These are phyloP conservation scores for Daldinia vernicosa DNA, from an alignment of 495 filamentous ascomycete genomes.

Conservation along the genomic window DNA sequence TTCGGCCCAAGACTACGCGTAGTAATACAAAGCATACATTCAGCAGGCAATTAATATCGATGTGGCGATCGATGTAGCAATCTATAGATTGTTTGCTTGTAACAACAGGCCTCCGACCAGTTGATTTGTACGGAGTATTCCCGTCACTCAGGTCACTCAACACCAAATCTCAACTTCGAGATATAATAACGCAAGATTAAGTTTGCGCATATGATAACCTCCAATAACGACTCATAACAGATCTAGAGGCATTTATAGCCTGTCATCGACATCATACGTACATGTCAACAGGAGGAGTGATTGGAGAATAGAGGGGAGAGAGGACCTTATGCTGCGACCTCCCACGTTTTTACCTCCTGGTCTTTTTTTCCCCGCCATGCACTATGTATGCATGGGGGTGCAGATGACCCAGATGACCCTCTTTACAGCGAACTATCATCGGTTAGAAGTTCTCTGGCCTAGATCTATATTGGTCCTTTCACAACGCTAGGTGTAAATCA, in stretches of 20 bases:
- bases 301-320: constrained; percentile 28
- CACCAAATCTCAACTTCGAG: neutral
- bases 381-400: constrained; percentile 44
- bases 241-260: constrained; percentile 14
- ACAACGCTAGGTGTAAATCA: constrained; percentile 8
- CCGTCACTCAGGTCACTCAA: neutral
- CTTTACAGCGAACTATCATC: constrained; percentile 41
- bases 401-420: constrained; percentile 50
- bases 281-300: constrained; percentile 19
- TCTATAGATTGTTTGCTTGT: constrained; percentile 10
- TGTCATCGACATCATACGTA: constrained; percentile 36
- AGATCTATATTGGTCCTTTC: constrained; percentile 26
- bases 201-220: constrained; percentile 2
- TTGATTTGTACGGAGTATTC: constrained; percentile 2
- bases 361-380: constrained; percentile 45
- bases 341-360: constrained; percentile 49
- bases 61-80: constrained; percentile 2
- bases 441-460: constrained; percentile 32
- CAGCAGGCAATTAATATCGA: constrained; percentile 8
- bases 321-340: constrained; percentile 41
- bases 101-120: neutral
- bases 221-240: constrained; percentile 14
- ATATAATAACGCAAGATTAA: constrained; percentile 5
- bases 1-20: neutral
- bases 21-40: constrained; percentile 20